phyloP scores from a whole-genome alignment of 2,329 filamentous ascomycete species.

The Apiospora marii region DNA sequence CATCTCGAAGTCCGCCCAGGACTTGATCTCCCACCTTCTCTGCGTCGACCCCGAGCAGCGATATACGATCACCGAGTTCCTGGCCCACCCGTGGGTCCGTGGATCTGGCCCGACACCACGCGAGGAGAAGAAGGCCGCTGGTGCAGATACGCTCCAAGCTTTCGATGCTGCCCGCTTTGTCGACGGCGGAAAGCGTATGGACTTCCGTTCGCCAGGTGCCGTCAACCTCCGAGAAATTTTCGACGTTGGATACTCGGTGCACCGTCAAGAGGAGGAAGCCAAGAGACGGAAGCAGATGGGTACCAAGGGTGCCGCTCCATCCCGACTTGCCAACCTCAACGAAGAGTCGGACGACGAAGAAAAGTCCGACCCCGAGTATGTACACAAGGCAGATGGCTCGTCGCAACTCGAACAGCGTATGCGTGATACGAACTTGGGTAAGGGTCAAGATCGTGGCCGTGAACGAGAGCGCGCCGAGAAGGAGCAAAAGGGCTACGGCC shows the following conservation, averaged over 20 bases:
- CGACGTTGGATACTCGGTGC: conserved; percentile 97
- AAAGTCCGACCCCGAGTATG: conserved; percentile 58
- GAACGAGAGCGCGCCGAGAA: conserved; percentile 55
- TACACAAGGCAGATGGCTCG: conserved; percentile 55
- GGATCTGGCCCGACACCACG: conserved; percentile 65
- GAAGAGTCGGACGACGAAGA: conserved; percentile 70
- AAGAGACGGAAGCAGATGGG: conserved; percentile 88
- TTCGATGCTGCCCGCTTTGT: conserved; percentile 64
- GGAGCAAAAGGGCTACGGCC: conserved; percentile 78
- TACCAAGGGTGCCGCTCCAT: conserved; percentile 71
- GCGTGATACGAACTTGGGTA: conserved; percentile 77
- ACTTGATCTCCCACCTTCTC: conserved; percentile 90
- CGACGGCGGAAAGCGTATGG: conserved; percentile 73
- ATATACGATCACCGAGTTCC: conserved; percentile 91
- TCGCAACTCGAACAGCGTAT: conserved; percentile 86
- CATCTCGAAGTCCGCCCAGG: conserved; percentile 93
- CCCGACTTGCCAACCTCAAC: conserved; percentile 68
- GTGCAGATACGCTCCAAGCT: conserved; percentile 56
- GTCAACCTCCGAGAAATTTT: conserved; percentile 97
- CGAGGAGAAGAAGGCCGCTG: conserved; percentile 62
- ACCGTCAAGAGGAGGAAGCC: conserved; percentile 93
- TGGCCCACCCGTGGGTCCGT: conserved; percentile 93
- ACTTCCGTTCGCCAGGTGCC: conserved; percentile 94
- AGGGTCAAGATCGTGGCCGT: conserved; percentile 59
- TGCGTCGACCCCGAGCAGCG: conserved; percentile 95